phyloP scores from a whole-genome alignment of 768 basidiomycete species.

The Lepiota venenata region DNA sequence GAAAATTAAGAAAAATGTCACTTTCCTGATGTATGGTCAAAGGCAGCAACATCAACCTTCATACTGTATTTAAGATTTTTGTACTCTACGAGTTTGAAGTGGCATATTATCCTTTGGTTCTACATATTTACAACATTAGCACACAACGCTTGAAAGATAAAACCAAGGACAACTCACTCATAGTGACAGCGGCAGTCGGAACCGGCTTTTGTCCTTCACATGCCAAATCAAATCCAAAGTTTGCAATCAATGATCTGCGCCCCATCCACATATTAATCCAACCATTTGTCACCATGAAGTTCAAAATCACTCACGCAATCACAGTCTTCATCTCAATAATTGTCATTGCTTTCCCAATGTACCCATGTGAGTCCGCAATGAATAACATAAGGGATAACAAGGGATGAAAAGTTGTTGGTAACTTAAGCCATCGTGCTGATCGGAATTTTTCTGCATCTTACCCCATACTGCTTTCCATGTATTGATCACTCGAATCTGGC shows the following conservation, averaged over 20 bases:
- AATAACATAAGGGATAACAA: conserved; percentile 38
- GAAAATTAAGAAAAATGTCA: too few relatives aligned
- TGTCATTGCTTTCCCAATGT: conserved; percentile 47
- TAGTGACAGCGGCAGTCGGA: conserved; percentile 34
- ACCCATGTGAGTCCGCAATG: conserved; percentile 41
- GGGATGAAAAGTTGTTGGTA: conserved; percentile 31
- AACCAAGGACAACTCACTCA: conserved; percentile 32
- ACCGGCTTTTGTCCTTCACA: conserved; percentile 29
- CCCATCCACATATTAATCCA: not conserved
- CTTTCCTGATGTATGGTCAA: too few relatives aligned
- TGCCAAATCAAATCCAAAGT: conserved; percentile 40
- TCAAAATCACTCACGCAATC: conserved; percentile 26
- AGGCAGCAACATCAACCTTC: too few relatives aligned
- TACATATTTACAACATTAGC: conserved; percentile 8
- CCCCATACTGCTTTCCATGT: conserved; percentile 48
- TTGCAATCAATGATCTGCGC: conserved; percentile 34
- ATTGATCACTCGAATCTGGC: conserved; percentile 48
- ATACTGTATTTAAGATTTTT: not conserved
- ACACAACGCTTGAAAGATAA: not conserved
- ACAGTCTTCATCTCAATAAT: conserved; percentile 48
- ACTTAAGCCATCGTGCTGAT: conserved; percentile 43
- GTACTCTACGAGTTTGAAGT: conserved; percentile 24
- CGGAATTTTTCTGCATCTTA: conserved; percentile 47
- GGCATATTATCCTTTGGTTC: conserved; percentile 37
- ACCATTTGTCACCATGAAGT: not conserved